Base-by-base conservation (phyloP, 2,329 filamentous ascomycete species). In the Fusarium acutatum region DNA sequence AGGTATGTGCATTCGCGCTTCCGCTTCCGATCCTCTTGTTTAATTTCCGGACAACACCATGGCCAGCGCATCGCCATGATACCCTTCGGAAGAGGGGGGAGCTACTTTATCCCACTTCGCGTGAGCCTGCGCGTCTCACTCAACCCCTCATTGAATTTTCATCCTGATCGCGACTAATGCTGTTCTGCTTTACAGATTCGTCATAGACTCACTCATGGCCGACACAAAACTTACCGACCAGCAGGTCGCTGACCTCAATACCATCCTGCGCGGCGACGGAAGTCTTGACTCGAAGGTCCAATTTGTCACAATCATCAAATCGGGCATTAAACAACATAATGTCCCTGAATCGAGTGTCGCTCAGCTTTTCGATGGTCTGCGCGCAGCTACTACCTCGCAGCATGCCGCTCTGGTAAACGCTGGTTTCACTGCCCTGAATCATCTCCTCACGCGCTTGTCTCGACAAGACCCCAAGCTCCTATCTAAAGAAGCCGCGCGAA, bases 261-360 rank as follows among this genome's bases (percentile, higher is more conserved):
- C 83, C 50, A 82, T 89, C 69, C 82, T 90, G 61, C 85, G 84
- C 81, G 88, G 89, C 76, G 92, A 94, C 76, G 87, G 88, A 41
- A 87, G 90, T 54, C 86, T 94, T 76, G 93, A 95, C 78, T 83
- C 87, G 58, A 95, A 95, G 80, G 88, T 94, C 72, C 86, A 90
- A 73, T 88, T 89, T 60, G 89, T 97, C 76, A 93, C 91, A 67
- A 87, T 86, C 78, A 86, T 95, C 83, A 97, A 97, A 84, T 95
- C 93, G 47, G 90, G 91, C 81, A 97, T 97, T 86, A 97, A 97
- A 83, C 95, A 97, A 82, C 92, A 93, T 81, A 95, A 95, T 84
- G 94, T 97, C 50, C 94, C 94, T 69, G 94, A 97, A 74, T 83
- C 84, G 61, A 89, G 88, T 77, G 89, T 97, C 76, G 84, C 90